A percentile compares a stretch with the other conserved stretches of the same genome.
These are phyloP conservation scores for Hortiboletus flavorubellus DNA, from an alignment of 768 basidiomycete genomes.

Conservation along the genomic window DNA sequence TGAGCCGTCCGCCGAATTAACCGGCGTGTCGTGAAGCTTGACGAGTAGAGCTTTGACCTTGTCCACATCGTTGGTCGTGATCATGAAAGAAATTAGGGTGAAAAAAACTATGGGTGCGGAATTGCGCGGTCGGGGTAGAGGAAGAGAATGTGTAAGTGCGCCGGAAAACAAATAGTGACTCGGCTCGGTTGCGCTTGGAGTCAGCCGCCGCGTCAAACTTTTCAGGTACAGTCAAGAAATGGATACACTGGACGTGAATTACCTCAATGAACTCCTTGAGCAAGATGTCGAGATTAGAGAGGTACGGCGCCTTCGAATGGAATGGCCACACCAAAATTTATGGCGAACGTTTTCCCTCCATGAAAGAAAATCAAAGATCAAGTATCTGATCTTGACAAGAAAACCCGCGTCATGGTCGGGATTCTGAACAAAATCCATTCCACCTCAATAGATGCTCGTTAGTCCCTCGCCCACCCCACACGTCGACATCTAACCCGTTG, in stretches of 20 bases:
- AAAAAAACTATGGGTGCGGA: neutral
- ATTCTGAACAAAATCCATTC: constrained; percentile 78
- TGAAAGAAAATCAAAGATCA: constrained; percentile 77
- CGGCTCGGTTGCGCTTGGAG: constrained; percentile 1
- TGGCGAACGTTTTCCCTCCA: constrained; percentile 1
- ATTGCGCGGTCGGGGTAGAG: neutral
- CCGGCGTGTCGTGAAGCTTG: constrained; percentile 56
- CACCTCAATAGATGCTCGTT: constrained; percentile 58
- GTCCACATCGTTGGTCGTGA: constrained; percentile 22
- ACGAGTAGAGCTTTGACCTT: constrained; percentile 50
- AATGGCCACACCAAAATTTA: neutral
- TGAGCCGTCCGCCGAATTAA: constrained; percentile 45
- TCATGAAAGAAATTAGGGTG: constrained; percentile 19
- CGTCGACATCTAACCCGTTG: constrained; percentile 10
- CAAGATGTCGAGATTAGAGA: constrained; percentile 62
- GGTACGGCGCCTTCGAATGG: constrained; percentile 36
- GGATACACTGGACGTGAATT: constrained; percentile 54
- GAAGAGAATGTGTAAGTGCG: neutral
- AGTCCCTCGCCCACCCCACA: constrained; percentile 23
- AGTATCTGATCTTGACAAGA: constrained; percentile 72
- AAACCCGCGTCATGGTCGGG: constrained; percentile 68
- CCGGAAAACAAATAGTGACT: constrained; percentile 10
- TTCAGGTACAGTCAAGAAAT: constrained; percentile 34
- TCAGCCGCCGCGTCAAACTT: neutral
- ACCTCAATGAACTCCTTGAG: constrained; percentile 58